Evolutionary conservation across 345 rosid species (phyloP).

Genomic region (Populus nigra): DNA sequence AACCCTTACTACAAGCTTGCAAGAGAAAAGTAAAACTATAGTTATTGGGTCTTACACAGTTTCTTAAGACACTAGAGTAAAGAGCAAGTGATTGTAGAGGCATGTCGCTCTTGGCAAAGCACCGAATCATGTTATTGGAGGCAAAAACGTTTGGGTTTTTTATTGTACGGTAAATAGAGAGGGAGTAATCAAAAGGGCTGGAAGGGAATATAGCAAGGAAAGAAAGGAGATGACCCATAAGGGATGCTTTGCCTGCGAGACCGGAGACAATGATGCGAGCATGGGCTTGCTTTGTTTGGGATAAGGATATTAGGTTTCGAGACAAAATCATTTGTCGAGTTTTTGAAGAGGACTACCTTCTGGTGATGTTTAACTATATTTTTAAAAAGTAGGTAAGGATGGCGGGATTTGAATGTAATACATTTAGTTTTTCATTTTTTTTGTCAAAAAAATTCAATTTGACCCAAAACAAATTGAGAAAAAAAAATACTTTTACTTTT

Average conservation of each 20-base stretch:
- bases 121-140: conserved; percentile 31
- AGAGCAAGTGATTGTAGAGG: conserved; percentile 18
- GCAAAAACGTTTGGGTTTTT: conserved; percentile 17
- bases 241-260: not conserved
- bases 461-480: too few relatives aligned
- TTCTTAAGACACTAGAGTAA: conserved; percentile 16
- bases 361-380: too few relatives aligned
- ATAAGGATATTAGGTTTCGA: not conserved
- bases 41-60: conserved; percentile 14
- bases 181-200: conserved; percentile 8
- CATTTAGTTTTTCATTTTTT: too few relatives aligned
- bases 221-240: conserved; percentile 21
- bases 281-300: conserved; percentile 24
- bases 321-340: too few relatives aligned
- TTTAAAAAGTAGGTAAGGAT: too few relatives aligned
- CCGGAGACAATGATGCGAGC: conserved; percentile 29
- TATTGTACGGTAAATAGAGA: conserved; percentile 13
- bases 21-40: conserved; percentile 28
- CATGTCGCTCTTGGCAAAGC: conserved; percentile 18
- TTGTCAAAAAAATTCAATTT: too few relatives aligned
- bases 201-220: conserved; percentile 23
- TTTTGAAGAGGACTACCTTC: too few relatives aligned
- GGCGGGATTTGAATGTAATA: too few relatives aligned
- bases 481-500: too few relatives aligned
- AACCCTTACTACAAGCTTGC: conserved; percentile 28